Percentiles rank a stretch among this genome's conserved stretches.
Evolutionary conservation across 202 grass and related monocot genomes (phyloP).

Genomic region (Zoysia matrella): DNA sequence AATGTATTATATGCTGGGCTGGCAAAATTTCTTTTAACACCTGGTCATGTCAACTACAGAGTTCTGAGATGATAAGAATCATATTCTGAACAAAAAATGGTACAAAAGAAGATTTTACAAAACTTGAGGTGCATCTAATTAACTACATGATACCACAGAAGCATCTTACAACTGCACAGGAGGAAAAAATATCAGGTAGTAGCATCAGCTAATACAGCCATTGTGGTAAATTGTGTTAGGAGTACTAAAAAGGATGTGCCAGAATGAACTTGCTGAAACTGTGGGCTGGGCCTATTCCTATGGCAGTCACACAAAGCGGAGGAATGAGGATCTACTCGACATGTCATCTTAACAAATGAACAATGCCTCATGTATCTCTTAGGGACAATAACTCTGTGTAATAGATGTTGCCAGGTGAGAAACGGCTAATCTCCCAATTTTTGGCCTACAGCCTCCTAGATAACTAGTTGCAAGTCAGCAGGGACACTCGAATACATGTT

Average conservation of each 20-base stretch:
- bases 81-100: slow-evolving; percentile 26
- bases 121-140: slow-evolving; percentile 6
- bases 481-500: not conserved
- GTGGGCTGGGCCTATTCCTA: not conserved
- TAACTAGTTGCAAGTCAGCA: slow-evolving; percentile 1
- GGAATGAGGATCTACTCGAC: not conserved
- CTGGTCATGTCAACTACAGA: not conserved
- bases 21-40: slow-evolving; percentile 24
- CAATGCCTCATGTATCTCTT: slow-evolving; percentile 26
- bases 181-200: slow-evolving; percentile 9
- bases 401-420: slow-evolving; percentile 1
- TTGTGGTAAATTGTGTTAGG: slow-evolving; percentile 15
- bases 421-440: not conserved
- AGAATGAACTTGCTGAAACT: not conserved
- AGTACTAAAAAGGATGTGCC: slow-evolving; percentile 22
- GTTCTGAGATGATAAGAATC: not conserved
- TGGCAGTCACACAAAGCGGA: not conserved
- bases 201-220: slow-evolving; percentile 8
- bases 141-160: slow-evolving; percentile 9
- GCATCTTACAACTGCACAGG: slow-evolving; percentile 23
- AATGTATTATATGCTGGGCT: not conserved
- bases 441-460: not conserved
- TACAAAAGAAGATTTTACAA: not conserved
- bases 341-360: not conserved
- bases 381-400: not conserved